A percentile compares a stretch with the other conserved stretches of the same genome.
Conservation (phyloP, 768 basidiomycete species). For the Rhizopogon sp. region DNA sequence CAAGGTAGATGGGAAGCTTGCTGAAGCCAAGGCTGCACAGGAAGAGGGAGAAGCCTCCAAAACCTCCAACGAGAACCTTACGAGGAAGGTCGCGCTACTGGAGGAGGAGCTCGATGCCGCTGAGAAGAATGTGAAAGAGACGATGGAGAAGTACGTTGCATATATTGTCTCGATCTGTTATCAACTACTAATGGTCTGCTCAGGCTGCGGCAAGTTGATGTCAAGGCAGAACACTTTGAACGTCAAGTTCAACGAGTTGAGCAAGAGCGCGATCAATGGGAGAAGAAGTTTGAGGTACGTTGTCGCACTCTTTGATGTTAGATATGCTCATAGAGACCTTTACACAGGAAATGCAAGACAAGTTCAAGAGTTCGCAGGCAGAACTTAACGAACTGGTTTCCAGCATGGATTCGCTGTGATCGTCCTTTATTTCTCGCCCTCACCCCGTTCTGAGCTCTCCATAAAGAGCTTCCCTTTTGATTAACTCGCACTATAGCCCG, state of each 20-base stretch:
- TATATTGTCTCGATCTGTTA: conserved; percentile 5
- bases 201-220: conserved; percentile 93
- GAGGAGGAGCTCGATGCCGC: conserved; percentile 95
- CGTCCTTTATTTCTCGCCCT: conserved; percentile 2
- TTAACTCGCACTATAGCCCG: neutral
- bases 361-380: conserved; percentile 67
- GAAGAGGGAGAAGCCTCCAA: conserved; percentile 69
- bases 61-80: conserved; percentile 66
- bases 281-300: conserved; percentile 88
- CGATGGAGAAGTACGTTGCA: conserved; percentile 83
- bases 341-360: conserved; percentile 60
- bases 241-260: conserved; percentile 82
- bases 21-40: conserved; percentile 56
- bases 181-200: conserved; percentile 13
- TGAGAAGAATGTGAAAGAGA: conserved; percentile 96
- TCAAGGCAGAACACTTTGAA: conserved; percentile 99
- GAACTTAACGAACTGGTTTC: conserved; percentile 82
- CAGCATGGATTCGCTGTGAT: conserved; percentile 69
- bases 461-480: neutral
- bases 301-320: neutral
- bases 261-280: conserved; percentile 89
- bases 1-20: conserved; percentile 61
- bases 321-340: conserved; percentile 2
- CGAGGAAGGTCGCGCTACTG: conserved; percentile 82
- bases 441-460: neutral